Evolutionary conservation across 2,329 filamentous ascomycete genomes (phyloP).

Genomic region (Calonectria crousiana): DNA sequence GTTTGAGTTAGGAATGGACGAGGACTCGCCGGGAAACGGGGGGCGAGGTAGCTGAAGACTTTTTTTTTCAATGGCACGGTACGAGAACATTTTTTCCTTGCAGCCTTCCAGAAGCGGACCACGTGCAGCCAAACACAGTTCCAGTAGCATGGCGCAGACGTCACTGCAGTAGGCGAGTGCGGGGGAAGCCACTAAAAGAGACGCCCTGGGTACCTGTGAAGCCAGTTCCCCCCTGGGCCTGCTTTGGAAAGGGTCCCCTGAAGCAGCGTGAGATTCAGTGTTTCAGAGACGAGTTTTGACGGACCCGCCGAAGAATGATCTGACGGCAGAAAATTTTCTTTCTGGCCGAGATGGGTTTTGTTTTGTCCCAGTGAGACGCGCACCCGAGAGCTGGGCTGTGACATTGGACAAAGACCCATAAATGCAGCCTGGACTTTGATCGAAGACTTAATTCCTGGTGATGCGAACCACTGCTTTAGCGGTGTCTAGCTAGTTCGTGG

Average conservation of each 20-base stretch:
- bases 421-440: background rate
- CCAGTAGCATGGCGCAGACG: constrained; percentile 31
- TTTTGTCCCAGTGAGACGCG: background rate
- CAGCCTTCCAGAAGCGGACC: constrained; percentile 37
- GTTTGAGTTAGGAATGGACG: constrained; percentile 26
- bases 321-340: background rate
- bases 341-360: background rate
- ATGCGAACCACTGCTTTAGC: background rate
- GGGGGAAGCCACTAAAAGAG: constrained; percentile 34
- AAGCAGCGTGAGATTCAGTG: constrained; percentile 3
- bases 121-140: constrained; percentile 37
- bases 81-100: constrained; percentile 26
- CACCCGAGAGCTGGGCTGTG: background rate
- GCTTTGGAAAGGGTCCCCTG: constrained; percentile 18
- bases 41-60: constrained; percentile 34
- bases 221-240: constrained; percentile 1
- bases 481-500: background rate
- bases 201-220: constrained; percentile 14
- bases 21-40: constrained; percentile 15
- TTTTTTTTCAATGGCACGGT: constrained; percentile 34
- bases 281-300: background rate
- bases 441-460: background rate
- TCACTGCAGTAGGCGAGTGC: constrained; percentile 40
- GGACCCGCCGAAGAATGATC: constrained; percentile 2
- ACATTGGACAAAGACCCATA: background rate